Evolutionary conservation across 352 stramenopile genomes (phyloP), one percentile per base, ranked within the genome.

Genomic region (Pythium phragmiticola): DNA sequence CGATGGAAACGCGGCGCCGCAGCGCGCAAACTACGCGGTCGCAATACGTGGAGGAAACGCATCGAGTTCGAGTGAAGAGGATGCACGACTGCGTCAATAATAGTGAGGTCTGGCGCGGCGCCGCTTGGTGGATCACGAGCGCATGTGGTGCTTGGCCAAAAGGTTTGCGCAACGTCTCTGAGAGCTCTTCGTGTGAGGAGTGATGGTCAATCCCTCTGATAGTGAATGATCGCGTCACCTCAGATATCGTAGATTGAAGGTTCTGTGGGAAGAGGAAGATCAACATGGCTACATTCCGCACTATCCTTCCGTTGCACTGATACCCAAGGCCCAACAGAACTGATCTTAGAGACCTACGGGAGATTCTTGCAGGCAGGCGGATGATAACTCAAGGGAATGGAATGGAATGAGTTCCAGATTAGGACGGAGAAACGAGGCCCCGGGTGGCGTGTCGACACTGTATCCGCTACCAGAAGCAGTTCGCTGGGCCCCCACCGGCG

Each of bases 141-240:
- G 54, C 54, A 60, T 60, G 54, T 60, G 54, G 54, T 51, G 19
- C 19, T 33, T 8, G 51, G 7, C 17, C 1, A 47, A 36, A 30
- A 30, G 26, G 54, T 60, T 60, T 60, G 54, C 54, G 54, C 54
- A 60, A 59, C 34, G 52, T 59, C 17, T 28, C 17, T 48, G 34
- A 13, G 34, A 57, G 34, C 51, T 57, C 21, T 47, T 57, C 51
- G 51, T 21, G 11, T 1, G 23, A 36, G 46, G 52, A 49, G 52
- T 59, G 52, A 37, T 49, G 36, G 52, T 59, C 39, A 3, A 36
- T 7, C 0, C 46, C 46, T 33, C n/a, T 33, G 7, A 16, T 52
- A 26, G 3, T 46, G 39, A 9, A 46, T 46, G 39, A 21, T 21
- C 3, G 11, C 19, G 39, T 19, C 13, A 21, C 12, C 5, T 46